Conservation (phyloP, 441 rosid species). For the Dalechampia spathulata region DNA sequence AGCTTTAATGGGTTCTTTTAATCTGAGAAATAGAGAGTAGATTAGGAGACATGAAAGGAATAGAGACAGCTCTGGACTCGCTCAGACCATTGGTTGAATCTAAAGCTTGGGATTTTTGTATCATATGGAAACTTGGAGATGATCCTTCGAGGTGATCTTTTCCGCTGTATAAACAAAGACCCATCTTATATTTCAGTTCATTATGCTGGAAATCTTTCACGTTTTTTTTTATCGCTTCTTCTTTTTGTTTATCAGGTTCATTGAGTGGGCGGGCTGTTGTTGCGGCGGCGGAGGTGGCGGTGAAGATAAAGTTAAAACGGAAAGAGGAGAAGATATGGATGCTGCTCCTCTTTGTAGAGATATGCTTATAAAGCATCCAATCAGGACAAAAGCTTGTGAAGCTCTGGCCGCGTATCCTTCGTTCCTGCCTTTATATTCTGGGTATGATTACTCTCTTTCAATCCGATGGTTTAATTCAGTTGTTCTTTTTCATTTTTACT, state of each 20-base stretch:
- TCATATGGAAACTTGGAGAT: slow-evolving; percentile 76
- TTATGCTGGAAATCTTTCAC: background rate
- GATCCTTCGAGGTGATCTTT: slow-evolving; percentile 56
- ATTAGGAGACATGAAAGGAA: slow-evolving; percentile 48
- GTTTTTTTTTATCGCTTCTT: background rate
- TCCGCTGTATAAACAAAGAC: background rate
- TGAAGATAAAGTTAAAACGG: slow-evolving; percentile 26
- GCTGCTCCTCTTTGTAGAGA: slow-evolving; percentile 48
- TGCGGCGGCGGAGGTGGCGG: slow-evolving; percentile 25
- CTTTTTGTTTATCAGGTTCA: slow-evolving; percentile 35
- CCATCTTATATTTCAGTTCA: background rate
- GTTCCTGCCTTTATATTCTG: slow-evolving; percentile 60
- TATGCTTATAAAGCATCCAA: slow-evolving; percentile 34
- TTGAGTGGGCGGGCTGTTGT: slow-evolving; percentile 82
- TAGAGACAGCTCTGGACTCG: slow-evolving; percentile 43
- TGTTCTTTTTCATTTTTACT: background rate
- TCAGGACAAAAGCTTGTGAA: slow-evolving; percentile 54
- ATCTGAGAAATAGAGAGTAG: too few species aligned
- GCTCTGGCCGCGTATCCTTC: slow-evolving; percentile 54
- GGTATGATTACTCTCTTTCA: slow-evolving; percentile 29
- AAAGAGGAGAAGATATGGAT: slow-evolving; percentile 16
- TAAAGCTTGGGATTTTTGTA: slow-evolving; percentile 61
- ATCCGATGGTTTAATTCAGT: background rate
- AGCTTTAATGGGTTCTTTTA: too few species aligned
- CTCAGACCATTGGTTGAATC: slow-evolving; percentile 68